Base-by-base conservation (phyloP, 768 basidiomycete genomes). In the Mycena vitilis region DNA sequence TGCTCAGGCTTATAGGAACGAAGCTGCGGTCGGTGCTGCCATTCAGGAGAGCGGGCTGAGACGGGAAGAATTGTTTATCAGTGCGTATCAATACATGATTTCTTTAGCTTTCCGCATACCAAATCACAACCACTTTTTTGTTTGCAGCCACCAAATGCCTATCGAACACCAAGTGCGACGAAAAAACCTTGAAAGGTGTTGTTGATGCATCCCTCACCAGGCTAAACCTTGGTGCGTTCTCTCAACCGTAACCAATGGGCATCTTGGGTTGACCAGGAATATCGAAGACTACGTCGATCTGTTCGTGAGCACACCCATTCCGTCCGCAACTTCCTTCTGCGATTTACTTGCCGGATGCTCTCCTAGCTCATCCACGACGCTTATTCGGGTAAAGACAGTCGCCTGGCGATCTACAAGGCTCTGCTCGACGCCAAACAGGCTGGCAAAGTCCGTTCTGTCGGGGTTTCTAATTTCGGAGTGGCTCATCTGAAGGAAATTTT, bases 391-490 rank as follows among this genome's bases (percentile, higher is more conserved):
- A 86, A 82, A 22, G 84, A 88, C 66, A 82, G 81, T 36, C 89
- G 94, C 22, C 80, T 95, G n/a, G 86, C 82, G 23, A 90, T 92
- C 0, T 95, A 91, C 81, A 88, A 83, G 56, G 92, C 91, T 9
- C 81, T 95, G 13, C 76, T 89, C 7, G 88, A 90, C 42, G 85
- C 86, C n/a, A 86, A 86, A 69, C 74, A 80, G 36, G 85, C 79
- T 4, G 93, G 94, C 4, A 92, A 92, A 73, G 85, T 94, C 58
- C 84, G 86, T 68, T 83, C 84, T 6, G 86, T 93, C n/a, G 94
- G 94, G 3, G 94, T 95, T 9, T 94, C 92, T 1, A 95, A 95
- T 79, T 95, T 89, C 71, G 86, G 85, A 23, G 74, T 91, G 40
- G 86, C 87, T 52, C 94, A 95, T 72, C 81, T 95, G 5, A 88